Conservation (phyloP, 495 filamentous ascomycete genomes). For the Choiromyces venosus region DNA sequence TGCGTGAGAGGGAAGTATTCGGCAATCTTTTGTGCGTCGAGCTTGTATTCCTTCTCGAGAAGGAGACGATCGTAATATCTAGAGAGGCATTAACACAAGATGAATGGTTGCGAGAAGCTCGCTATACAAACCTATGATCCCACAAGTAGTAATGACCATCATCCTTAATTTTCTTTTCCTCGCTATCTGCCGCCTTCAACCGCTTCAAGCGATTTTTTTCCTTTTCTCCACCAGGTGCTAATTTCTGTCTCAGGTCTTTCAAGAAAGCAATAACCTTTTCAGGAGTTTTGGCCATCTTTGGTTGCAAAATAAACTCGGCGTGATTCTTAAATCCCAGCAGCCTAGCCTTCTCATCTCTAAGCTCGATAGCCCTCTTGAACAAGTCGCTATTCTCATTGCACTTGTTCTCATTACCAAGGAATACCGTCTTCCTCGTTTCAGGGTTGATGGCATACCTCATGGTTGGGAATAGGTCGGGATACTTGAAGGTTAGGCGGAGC, state of each 20-base stretch:
- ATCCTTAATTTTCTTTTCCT: constrained; percentile 52
- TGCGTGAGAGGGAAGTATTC: constrained; percentile 89
- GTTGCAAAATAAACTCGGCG: constrained; percentile 83
- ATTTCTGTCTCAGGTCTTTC: constrained; percentile 65
- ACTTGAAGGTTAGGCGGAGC: constrained; percentile 56
- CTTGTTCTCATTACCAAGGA: constrained; percentile 67
- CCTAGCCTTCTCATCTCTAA: constrained; percentile 89
- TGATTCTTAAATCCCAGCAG: constrained; percentile 88
- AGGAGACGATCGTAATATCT: constrained; percentile 84
- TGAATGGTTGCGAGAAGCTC: background rate
- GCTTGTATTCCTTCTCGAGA: constrained; percentile 81
- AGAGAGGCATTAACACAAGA: constrained; percentile 35
- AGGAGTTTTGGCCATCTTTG: constrained; percentile 95
- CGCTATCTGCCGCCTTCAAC: constrained; percentile 74
- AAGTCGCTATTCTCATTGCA: constrained; percentile 78
- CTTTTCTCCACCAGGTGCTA: constrained; percentile 69
- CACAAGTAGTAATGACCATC: constrained; percentile 84
- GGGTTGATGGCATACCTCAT: constrained; percentile 55
- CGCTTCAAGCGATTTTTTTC: constrained; percentile 67
- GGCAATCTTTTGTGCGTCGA: constrained; percentile 83
- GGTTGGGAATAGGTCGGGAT: constrained; percentile 57
- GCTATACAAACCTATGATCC: constrained; percentile 54
- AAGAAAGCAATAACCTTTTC: constrained; percentile 81
- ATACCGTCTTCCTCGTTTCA: constrained; percentile 52
- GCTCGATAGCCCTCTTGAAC: constrained; percentile 77